Conservation (phyloP, 306 rosid genomes). For the Rosa chinensis region DNA sequence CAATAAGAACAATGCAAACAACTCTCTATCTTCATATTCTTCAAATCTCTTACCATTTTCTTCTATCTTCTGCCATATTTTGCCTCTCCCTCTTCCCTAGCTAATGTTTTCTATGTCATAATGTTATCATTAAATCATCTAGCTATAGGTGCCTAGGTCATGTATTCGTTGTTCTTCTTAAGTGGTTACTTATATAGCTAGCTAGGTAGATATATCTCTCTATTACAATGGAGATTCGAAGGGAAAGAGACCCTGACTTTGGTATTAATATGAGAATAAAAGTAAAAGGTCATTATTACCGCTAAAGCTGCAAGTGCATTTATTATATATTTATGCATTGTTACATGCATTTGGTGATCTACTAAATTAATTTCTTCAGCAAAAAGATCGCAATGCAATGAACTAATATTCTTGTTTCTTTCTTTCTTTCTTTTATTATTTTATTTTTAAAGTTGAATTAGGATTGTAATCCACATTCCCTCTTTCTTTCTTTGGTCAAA, state of each 20-base stretch:
- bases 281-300: neutral
- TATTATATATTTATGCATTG: neutral
- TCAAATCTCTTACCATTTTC: neutral
- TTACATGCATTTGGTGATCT: no score
- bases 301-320: neutral
- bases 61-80: neutral
- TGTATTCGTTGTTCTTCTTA: neutral
- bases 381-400: no score
- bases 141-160: neutral
- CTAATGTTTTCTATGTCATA: neutral
- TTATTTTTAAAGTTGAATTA: no score
- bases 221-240: neutral
- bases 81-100: neutral
- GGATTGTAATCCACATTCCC: no score
- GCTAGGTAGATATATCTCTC: neutral
- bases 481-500: no score
- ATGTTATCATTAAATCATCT: neutral
- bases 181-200: neutral
- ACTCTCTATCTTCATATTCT: neutral
- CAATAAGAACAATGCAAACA: slow-evolving; percentile 19
- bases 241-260: neutral
- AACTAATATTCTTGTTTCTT: no score
- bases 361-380: no score
- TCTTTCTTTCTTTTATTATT: no score
- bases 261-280: neutral